A percentile compares a stretch with the other conserved stretches of the same genome.
phyloP scores from a whole-genome alignment of 2,329 filamentous ascomycete genomes.

The Ophiostoma ulmi region DNA sequence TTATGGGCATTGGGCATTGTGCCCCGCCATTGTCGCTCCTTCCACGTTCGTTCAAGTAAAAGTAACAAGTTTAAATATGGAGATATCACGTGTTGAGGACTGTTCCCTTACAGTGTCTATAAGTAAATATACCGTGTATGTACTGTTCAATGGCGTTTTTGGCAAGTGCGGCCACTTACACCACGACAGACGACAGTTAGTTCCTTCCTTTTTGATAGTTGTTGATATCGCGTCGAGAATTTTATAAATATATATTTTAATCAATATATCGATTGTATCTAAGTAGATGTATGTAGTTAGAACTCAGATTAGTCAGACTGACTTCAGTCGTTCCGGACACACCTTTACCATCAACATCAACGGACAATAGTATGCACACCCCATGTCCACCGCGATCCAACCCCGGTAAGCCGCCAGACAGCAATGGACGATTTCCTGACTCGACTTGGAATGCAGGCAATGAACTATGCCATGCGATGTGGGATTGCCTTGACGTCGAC shows the following conservation, averaged over 20 bases:
- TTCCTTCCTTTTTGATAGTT: neutral
- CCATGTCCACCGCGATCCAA: neutral
- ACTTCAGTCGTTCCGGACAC: neutral
- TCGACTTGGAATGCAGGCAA: constrained; percentile 60
- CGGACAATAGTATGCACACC: neutral
- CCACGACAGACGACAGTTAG: neutral
- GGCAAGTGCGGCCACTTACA: constrained; percentile 16
- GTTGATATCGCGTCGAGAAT: neutral
- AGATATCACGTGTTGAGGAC: neutral
- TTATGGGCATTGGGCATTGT: neutral
- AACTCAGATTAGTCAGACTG: neutral
- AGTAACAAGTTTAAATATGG: constrained; percentile 4
- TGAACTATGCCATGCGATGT: constrained; percentile 88
- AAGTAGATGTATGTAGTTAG: too few relatives aligned
- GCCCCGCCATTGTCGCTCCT: constrained; percentile 14
- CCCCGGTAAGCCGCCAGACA: neutral
- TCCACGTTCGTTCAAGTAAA: neutral
- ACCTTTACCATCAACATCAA: neutral
- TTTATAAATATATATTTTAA: neutral
- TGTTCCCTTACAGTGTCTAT: neutral
- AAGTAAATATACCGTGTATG: neutral
- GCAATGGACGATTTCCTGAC: constrained; percentile 64
- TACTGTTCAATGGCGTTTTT: neutral
- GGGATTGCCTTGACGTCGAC: constrained; percentile 79
- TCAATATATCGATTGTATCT: neutral